Conservation (phyloP, 495 filamentous ascomycete species). For the Penicillium bialowiezense region DNA sequence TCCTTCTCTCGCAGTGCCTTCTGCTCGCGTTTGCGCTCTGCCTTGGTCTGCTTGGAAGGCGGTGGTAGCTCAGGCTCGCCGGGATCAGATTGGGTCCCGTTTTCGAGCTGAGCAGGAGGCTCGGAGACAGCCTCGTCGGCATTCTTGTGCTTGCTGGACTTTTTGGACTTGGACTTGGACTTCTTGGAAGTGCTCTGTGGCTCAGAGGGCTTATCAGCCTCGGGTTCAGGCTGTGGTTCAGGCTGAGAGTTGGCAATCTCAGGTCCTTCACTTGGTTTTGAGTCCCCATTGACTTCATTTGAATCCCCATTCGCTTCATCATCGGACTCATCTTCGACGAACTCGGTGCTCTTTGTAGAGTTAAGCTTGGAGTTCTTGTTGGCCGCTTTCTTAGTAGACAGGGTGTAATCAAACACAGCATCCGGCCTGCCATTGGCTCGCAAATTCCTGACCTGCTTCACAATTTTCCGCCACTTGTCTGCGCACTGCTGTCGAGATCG, state of each 20-base stretch:
- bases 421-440: slow-evolving; percentile 24
- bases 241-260: not conserved
- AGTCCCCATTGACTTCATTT: not conserved
- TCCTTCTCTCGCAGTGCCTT: slow-evolving; percentile 7
- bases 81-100: not conserved
- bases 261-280: not conserved
- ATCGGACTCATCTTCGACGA: slow-evolving; percentile 17
- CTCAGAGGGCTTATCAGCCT: too few species aligned
- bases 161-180: not conserved
- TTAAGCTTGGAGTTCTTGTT: slow-evolving; percentile 1
- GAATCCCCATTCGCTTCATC: slow-evolving; percentile 4
- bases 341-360: not conserved
- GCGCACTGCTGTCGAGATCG: slow-evolving; percentile 45
- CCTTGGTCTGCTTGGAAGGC: slow-evolving; percentile 3
- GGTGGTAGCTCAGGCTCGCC: not conserved
- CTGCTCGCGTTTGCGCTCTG: slow-evolving; percentile 12
- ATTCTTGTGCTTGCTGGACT: slow-evolving; percentile 1
- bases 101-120: not conserved
- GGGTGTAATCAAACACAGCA: slow-evolving; percentile 23
- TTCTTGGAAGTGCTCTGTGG: too few species aligned
- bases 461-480: slow-evolving; percentile 46
- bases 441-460: slow-evolving; percentile 10
- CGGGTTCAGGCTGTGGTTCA: not conserved
- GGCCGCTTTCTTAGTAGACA: slow-evolving; percentile 2
- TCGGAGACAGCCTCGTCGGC: too few species aligned